Evolutionary conservation across 2,329 filamentous ascomycete genomes (phyloP), one percentile per base, ranked within the genome.

Genomic region (Aureobasidium mangrovei): DNA sequence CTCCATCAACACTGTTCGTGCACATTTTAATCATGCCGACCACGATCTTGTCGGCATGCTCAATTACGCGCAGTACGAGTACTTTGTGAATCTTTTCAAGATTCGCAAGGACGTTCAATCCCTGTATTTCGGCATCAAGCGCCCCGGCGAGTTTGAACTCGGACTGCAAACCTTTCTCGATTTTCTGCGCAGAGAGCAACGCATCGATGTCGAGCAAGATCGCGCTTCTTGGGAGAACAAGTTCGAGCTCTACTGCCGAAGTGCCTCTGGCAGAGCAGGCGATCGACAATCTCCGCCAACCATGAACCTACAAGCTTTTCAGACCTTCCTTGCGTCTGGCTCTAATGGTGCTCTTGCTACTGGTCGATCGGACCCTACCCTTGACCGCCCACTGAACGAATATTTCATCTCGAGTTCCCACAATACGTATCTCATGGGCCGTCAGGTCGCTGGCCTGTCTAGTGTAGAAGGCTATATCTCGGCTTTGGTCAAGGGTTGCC

Each of bases 381-480:
- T 96, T 53, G 83, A 95, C 65, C 82, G 87, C 27, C 93, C 93
- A 0, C 75, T 97, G 67, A 95, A 95, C 67, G 91, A 97, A 67
- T 98, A 98, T 70, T 96, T 90, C 74, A 93, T 98, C 61, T 97
- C 91, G 1, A 96, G 91, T 73, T 97, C 93, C 1, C 93, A 98
- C 76, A 98, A 98, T 70, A 98, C 93, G 0, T 98, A 98, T 65
- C 83, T 98, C 0, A 77, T 94, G 4, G 93, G 93, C 10, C 84
- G 91, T 53, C 93, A 98, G 68, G 84, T 97, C 2, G 86, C 84
- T 8, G 91, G 91, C 29, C 81, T 87, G 42, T 96, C 93, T 2
- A 97, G 91, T 65, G 87, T 94, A 2, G 93, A 98, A 69, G 90
- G 90, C 41, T 98, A 98, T 71, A 94, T 97, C 62, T 83, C 84